Evolutionary conservation across 371 early-diverging fungal genomes (phyloP).

Genomic region (Parasitella parasitica): DNA sequence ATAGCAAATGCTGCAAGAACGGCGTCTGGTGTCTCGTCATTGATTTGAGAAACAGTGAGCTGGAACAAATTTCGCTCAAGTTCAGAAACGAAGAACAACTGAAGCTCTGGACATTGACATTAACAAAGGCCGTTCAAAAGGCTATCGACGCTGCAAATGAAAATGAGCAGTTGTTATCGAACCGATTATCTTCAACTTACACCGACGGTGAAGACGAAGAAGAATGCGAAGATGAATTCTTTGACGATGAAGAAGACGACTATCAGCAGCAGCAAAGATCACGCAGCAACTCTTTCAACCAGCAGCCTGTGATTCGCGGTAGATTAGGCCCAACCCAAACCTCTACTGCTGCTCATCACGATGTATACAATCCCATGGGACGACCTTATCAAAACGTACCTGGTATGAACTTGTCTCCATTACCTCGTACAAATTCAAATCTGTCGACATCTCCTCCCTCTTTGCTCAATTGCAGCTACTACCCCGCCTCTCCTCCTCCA

Average conservation of each 20-base stretch:
- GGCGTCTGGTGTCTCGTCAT: constrained; percentile 62
- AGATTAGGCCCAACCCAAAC: constrained; percentile 4
- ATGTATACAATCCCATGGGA: not conserved
- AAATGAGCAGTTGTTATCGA: not conserved
- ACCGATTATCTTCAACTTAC: not conserved
- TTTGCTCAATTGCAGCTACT: constrained; percentile 23
- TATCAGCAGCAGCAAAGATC: constrained; percentile 3
- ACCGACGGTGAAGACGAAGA: constrained; percentile 15
- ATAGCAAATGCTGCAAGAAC: constrained; percentile 4
- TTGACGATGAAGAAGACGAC: constrained; percentile 42
- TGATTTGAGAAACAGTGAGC: constrained; percentile 72
- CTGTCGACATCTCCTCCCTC: constrained; percentile 1
- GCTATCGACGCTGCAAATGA: constrained; percentile 18
- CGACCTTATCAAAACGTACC: constrained; percentile 21
- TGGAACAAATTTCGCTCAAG: constrained; percentile 81
- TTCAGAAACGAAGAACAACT: constrained; percentile 92
- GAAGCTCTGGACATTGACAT: constrained; percentile 78
- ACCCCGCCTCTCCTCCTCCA: constrained; percentile 61
- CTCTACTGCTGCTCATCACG: not conserved
- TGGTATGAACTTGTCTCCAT: constrained; percentile 32
- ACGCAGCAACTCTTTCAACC: constrained; percentile 18
- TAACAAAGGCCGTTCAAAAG: constrained; percentile 52
- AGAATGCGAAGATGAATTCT: constrained; percentile 36
- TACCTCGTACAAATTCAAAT: constrained; percentile 24
- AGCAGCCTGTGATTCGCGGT: not conserved